These are phyloP conservation scores for Aureobasidium sp. DNA, from an alignment of 2,329 filamentous ascomycete genomes.

Conservation along the genomic window DNA sequence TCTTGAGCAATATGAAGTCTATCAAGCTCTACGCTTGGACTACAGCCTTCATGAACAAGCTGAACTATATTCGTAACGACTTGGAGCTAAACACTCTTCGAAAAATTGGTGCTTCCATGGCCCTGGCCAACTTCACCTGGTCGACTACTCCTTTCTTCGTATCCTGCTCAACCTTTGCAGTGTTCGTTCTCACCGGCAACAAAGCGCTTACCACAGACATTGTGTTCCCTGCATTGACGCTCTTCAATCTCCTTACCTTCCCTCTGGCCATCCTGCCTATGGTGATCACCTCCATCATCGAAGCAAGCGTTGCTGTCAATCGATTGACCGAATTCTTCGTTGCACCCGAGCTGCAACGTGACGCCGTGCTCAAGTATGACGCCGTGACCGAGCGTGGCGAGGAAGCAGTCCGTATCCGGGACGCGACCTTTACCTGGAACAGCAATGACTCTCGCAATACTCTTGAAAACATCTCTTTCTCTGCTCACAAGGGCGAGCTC, in stretches of 20 bases:
- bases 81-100: slow-evolving; percentile 89
- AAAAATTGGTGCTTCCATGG: slow-evolving; percentile 90
- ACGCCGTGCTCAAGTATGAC: slow-evolving; percentile 67
- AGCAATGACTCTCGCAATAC: slow-evolving; percentile 62
- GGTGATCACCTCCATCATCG: slow-evolving; percentile 95
- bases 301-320: slow-evolving; percentile 85
- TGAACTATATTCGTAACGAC: slow-evolving; percentile 94
- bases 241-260: slow-evolving; percentile 96
- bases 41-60: slow-evolving; percentile 91
- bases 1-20: slow-evolving; percentile 99
- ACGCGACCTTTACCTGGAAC: slow-evolving; percentile 93
- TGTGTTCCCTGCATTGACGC: slow-evolving; percentile 83
- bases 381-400: slow-evolving; percentile 71
- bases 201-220: slow-evolving; percentile 84
- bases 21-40: slow-evolving; percentile 98
- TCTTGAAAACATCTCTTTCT: slow-evolving; percentile 79
- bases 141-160: slow-evolving; percentile 95
- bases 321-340: slow-evolving; percentile 78
- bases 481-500: slow-evolving; percentile 84
- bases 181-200: slow-evolving; percentile 82
- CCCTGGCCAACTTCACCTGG: slow-evolving; percentile 96
- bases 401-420: slow-evolving; percentile 73
- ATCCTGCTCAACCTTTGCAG: slow-evolving; percentile 90
- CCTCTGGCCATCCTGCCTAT: slow-evolving; percentile 90
- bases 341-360: slow-evolving; percentile 81